These are phyloP conservation scores for Neocallimastix lanati DNA, from an alignment of 192 early-diverging fungal species.

Conservation along the genomic window DNA sequence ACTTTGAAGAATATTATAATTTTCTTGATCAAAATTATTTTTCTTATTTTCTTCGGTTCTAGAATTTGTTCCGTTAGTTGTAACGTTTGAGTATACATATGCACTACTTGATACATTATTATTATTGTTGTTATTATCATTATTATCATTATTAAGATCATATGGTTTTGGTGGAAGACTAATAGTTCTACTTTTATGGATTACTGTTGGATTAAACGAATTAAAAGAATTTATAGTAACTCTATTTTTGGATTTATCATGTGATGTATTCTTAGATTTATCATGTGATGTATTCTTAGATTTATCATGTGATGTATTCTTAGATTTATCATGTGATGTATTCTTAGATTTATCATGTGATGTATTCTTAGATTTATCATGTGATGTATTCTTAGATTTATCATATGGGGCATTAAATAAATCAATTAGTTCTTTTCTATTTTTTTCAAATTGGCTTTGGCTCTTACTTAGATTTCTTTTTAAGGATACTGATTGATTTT, in stretches of 20 bases:
- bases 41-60: neutral
- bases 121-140: too few relatives aligned
- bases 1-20: neutral
- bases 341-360: neutral
- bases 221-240: too few relatives aligned
- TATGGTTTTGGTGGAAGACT: neutral
- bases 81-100: neutral
- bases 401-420: neutral
- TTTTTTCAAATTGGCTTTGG: neutral
- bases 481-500: neutral
- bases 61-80: neutral
- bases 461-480: neutral
- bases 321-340: neutral
- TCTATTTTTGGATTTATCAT: neutral
- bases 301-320: neutral
- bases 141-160: neutral
- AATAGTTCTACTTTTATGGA: neutral
- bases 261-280: neutral
- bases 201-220: neutral
- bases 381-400: too few relatives aligned
- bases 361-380: neutral
- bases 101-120: neutral
- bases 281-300: neutral
- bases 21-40: neutral
- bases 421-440: neutral